Evolutionary conservation across 2,329 filamentous ascomycete species (phyloP), one percentile per base, ranked within the genome.

Genomic region (Periglandula ipomoeae): DNA sequence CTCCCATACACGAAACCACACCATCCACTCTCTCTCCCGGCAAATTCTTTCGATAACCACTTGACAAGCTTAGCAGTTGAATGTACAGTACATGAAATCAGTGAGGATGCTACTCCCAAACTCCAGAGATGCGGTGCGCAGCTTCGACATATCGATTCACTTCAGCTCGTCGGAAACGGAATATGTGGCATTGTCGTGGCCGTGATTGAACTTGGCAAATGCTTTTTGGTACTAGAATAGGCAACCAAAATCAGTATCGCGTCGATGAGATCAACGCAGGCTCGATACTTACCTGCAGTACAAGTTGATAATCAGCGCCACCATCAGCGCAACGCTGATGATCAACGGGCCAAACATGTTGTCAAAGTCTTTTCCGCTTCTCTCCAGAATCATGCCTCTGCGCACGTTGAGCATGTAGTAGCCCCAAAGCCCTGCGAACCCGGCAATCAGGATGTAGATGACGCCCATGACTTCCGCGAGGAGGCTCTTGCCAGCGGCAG

Each of bases 291-390:
- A 88, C 85, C 75, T 91, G 89, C 65, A 97, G 89, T 22, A 78
- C 78, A 70, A 95, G 65, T 98, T 98, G 58, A 95, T 64, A 51
- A 89, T 74, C 61, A 98, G 67, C 6, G 90, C 89, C 44, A 84
- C 61, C 53, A 87, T 84, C 62, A 98, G 65, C 3, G 89, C 87
- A 34, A 85, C 67, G 60, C 87, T 93, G 39, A 97, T 84, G 8
- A 94, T 75, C 48, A 96, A 68, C 1, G 93, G 93, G 0, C 93
- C 93, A 51, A 88, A 67, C 60, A 91, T 72, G 58, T 89, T 93
- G 65, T 98, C 91, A 66, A 98, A 94, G 59, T 97, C 90, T 65
- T 85, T 91, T 9, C 89, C 89, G 60, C 89, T 95, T 55, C 93
- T 75, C 65, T 88, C 81, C 35, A 85, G 66, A 61, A 98, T 98